Percentiles rank a stretch among this genome's conserved stretches.
These are phyloP conservation scores for Starmera pachycereana DNA, from an alignment of 805 yeast genomes.

Conservation along the genomic window DNA sequence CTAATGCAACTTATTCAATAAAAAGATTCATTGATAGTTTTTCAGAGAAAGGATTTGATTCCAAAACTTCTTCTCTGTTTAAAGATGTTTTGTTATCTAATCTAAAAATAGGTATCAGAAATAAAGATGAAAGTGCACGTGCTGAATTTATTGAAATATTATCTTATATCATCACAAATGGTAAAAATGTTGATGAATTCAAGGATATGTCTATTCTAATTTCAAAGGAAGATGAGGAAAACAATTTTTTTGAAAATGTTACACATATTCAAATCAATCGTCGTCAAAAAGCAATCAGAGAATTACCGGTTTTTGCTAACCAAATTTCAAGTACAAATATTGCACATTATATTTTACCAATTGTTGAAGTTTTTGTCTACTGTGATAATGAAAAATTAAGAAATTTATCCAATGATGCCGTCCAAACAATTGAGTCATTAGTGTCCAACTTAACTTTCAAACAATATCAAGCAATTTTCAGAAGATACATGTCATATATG, in stretches of 20 bases:
- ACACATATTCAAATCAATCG: conserved; percentile 78
- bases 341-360: conserved; percentile 74
- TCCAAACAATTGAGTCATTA: conserved; percentile 49
- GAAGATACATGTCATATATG: conserved; percentile 49
- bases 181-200: conserved; percentile 38
- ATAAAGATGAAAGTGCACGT: conserved; percentile 48
- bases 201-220: conserved; percentile 57
- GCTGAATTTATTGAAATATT: conserved; percentile 62
- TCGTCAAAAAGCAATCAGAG: conserved; percentile 73
- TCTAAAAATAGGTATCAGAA: conserved; percentile 57
- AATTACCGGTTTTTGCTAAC: conserved; percentile 40
- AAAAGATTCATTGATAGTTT: conserved; percentile 51
- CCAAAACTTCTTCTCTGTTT: conserved; percentile 29
- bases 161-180: conserved; percentile 45
- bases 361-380: conserved; percentile 70
- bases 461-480: conserved; percentile 67
- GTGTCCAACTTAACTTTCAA: conserved; percentile 57
- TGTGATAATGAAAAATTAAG: conserved; percentile 47
- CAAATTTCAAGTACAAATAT: conserved; percentile 46
- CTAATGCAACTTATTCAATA: conserved; percentile 60
- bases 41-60: conserved; percentile 14
- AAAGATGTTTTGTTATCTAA: conserved; percentile 52
- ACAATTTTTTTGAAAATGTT: conserved; percentile 68
- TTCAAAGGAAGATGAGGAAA: conserved; percentile 66
- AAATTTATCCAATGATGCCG: conserved; percentile 56